These are phyloP conservation scores for Solanum sitiens DNA, from an alignment of 257 asterid genomes.

Conservation along the genomic window DNA sequence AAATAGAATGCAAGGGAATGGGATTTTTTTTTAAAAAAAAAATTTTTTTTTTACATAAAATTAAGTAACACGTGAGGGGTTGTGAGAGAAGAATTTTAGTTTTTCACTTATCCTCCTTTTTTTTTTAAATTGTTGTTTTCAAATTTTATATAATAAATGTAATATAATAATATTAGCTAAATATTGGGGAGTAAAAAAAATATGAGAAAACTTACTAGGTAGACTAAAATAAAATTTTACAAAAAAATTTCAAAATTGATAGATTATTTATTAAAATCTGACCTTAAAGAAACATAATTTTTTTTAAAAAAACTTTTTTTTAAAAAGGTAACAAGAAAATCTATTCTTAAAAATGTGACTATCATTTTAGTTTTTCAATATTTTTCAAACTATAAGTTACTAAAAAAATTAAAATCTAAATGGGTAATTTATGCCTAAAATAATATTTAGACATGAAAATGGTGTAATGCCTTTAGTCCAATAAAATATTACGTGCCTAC, in stretches of 20 bases:
- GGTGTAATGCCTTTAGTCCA: neutral
- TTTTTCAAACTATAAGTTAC: too few relatives aligned
- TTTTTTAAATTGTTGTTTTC: too few relatives aligned
- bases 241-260: too few relatives aligned
- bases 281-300: neutral
- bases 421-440: neutral
- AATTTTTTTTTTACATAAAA: too few relatives aligned
- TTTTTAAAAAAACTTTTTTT: too few relatives aligned
- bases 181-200: neutral
- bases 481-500: too few relatives aligned
- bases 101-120: neutral
- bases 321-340: neutral
- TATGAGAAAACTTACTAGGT: neutral
- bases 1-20: too few relatives aligned
- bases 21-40: too few relatives aligned
- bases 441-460: neutral
- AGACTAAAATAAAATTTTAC: neutral
- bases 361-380: too few relatives aligned
- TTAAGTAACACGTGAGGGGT: neutral
- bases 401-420: too few relatives aligned
- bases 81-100: neutral
- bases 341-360: neutral
- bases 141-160: neutral
- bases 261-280: neutral
- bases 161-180: neutral